Evolutionary conservation across 2,329 filamentous ascomycete genomes (phyloP).

Genomic region (Penicillium sp.): DNA sequence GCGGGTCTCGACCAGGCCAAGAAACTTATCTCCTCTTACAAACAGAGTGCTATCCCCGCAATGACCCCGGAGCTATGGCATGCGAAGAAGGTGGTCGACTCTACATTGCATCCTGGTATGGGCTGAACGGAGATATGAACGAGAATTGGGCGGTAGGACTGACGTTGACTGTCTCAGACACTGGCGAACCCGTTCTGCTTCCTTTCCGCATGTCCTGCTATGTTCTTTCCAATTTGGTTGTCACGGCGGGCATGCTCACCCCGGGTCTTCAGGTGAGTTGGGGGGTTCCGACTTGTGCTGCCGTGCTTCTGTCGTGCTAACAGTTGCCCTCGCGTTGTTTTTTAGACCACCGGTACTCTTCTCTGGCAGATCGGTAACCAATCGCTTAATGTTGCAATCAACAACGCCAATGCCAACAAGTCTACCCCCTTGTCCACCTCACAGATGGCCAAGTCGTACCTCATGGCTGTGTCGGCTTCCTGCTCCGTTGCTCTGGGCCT

Average conservation of each 20-base stretch:
- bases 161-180: slow-evolving; percentile 67
- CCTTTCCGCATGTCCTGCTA: slow-evolving; percentile 98
- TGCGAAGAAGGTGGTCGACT: slow-evolving; percentile 96
- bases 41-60: slow-evolving; percentile 69
- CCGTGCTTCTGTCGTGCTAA: background rate
- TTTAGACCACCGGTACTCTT: slow-evolving; percentile 73
- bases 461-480: slow-evolving; percentile 84
- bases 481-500: slow-evolving; percentile 91
- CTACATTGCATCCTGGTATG: slow-evolving; percentile 89
- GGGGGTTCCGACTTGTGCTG: too few species aligned
- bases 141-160: too few species aligned
- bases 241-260: slow-evolving; percentile 95
- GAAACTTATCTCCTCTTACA: slow-evolving; percentile 75
- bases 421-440: slow-evolving; percentile 79
- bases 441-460: slow-evolving; percentile 84
- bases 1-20: slow-evolving; percentile 83
- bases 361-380: slow-evolving; percentile 97
- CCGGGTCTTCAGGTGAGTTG: slow-evolving; percentile 71
- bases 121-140: too few species aligned
- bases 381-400: slow-evolving; percentile 96
- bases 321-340: background rate
- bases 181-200: slow-evolving; percentile 83
- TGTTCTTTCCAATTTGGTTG: slow-evolving; percentile 86
- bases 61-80: slow-evolving; percentile 93
- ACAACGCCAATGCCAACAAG: slow-evolving; percentile 97